Percentiles rank a stretch among this genome's conserved stretches.
These are phyloP conservation scores for Fusarium sp. DNA, from an alignment of 2,329 filamentous ascomycete species.

Conservation along the genomic window DNA sequence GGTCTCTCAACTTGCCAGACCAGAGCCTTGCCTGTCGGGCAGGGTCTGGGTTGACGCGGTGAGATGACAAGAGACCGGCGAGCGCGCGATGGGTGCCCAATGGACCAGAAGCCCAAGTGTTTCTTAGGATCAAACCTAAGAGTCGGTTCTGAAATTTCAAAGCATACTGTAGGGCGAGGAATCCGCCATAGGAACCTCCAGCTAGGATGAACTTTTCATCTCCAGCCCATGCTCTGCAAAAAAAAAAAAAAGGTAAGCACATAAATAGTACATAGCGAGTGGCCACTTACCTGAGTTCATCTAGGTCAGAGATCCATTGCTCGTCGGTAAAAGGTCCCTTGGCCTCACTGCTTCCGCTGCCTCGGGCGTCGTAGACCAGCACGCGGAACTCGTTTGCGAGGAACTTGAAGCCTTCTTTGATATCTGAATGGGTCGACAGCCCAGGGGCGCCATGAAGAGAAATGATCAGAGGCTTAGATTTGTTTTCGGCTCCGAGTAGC, in stretches of 20 bases:
- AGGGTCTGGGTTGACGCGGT: slow-evolving; percentile 8
- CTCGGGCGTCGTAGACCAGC: slow-evolving; percentile 22
- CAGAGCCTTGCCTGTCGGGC: slow-evolving; percentile 18
- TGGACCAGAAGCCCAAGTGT: slow-evolving; percentile 13
- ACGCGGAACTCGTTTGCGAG: slow-evolving; percentile 13
- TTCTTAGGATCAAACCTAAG: not conserved
- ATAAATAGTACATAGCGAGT: too few species aligned
- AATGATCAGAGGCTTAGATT: slow-evolving; percentile 8
- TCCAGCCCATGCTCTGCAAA: slow-evolving; percentile 1
- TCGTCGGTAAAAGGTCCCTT: slow-evolving; percentile 20
- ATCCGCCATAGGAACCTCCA: slow-evolving; percentile 20
- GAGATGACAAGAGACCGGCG: not conserved
- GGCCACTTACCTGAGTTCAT: slow-evolving; percentile 15
- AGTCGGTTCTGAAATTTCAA: slow-evolving; percentile 5
- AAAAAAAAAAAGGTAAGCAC: too few species aligned
- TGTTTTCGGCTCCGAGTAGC: slow-evolving; percentile 21
- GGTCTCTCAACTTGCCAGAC: slow-evolving; percentile 2
- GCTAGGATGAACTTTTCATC: slow-evolving; percentile 22
- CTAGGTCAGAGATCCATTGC: slow-evolving; percentile 13
- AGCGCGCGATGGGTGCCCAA: slow-evolving; percentile 8
- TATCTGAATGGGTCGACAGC: slow-evolving; percentile 1
- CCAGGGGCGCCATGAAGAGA: slow-evolving; percentile 20
- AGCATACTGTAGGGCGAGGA: slow-evolving; percentile 16
- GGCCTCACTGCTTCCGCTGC: slow-evolving; percentile 13
- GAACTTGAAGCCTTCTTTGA: slow-evolving; percentile 14